These are phyloP conservation scores for Pseudozyma pruni DNA, from an alignment of 1,284 basidiomycete species.

Conservation along the genomic window DNA sequence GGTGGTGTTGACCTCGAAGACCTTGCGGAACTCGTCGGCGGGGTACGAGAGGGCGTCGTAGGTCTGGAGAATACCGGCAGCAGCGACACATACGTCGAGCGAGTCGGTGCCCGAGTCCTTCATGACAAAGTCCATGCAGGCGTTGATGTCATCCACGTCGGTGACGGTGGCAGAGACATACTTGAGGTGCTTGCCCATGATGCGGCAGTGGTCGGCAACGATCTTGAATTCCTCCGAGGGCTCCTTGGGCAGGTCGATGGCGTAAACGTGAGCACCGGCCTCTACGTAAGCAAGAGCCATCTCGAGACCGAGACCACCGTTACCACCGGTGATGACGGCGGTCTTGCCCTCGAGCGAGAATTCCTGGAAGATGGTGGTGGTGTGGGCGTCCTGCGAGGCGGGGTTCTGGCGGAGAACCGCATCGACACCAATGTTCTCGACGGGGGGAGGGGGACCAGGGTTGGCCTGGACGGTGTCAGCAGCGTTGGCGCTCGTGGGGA, in stretches of 20 bases:
- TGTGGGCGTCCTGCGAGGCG: constrained; percentile 59
- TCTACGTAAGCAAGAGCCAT: constrained; percentile 82
- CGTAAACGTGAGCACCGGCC: constrained; percentile 81
- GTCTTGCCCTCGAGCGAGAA: constrained; percentile 81
- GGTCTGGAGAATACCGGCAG: constrained; percentile 78
- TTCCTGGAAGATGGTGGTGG: constrained; percentile 74
- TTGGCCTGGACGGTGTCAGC: constrained; percentile 51
- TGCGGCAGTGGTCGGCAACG: constrained; percentile 68
- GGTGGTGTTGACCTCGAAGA: constrained; percentile 76
- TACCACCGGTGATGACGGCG: constrained; percentile 74
- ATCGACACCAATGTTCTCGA: constrained; percentile 65
- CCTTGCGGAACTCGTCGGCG: constrained; percentile 77
- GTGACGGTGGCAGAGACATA: constrained; percentile 70
- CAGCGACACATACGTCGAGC: constrained; percentile 79
- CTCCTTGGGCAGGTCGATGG: constrained; percentile 76
- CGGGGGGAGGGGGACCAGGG: constrained; percentile 62
- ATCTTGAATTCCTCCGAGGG: constrained; percentile 77
- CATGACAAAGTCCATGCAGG: constrained; percentile 65
- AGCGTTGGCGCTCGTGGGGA: constrained; percentile 36
- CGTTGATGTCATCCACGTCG: constrained; percentile 71
- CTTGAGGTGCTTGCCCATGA: constrained; percentile 75
- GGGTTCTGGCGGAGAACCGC: constrained; percentile 61
- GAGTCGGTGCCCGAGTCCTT: constrained; percentile 69
- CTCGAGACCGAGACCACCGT: constrained; percentile 83
- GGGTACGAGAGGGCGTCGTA: constrained; percentile 78